Evolutionary conservation across 2,329 filamentous ascomycete species (phyloP).

Genomic region (Botrytis squamosa): DNA sequence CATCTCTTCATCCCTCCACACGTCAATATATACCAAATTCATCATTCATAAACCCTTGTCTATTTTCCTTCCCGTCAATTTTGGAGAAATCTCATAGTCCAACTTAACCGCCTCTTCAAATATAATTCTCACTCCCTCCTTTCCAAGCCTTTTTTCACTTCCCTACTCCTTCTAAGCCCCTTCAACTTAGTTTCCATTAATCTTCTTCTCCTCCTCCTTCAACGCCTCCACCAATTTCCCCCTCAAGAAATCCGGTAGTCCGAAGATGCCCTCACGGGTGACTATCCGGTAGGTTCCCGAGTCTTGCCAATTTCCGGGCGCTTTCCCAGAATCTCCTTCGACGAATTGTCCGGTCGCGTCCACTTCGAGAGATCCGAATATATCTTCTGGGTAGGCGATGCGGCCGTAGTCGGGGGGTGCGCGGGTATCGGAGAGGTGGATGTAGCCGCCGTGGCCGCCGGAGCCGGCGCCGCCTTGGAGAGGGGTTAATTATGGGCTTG

Average conservation of each 20-base stretch:
- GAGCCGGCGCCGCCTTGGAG: conserved; percentile 56
- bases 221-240: conserved; percentile 55
- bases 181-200: background rate
- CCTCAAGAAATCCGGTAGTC: conserved; percentile 54
- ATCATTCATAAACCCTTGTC: background rate
- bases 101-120: background rate
- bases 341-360: conserved; percentile 54
- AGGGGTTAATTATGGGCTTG: conserved; percentile 28
- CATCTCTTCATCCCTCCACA: background rate
- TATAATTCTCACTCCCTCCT: no score
- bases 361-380: conserved; percentile 66
- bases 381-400: conserved; percentile 69
- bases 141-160: background rate
- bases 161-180: conserved; percentile 25
- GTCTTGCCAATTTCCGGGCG: conserved; percentile 51
- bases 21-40: background rate
- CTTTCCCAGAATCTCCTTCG: conserved; percentile 24
- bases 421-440: conserved; percentile 63
- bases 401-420: conserved; percentile 66
- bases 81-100: background rate
- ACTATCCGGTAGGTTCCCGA: conserved; percentile 64
- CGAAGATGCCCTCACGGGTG: conserved; percentile 63
- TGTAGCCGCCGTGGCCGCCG: conserved; percentile 58
- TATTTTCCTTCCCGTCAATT: background rate
- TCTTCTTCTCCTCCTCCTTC: conserved; percentile 48